These are phyloP conservation scores for Citrullus mucosospermus DNA, from an alignment of 306 rosid genomes.

Conservation along the genomic window DNA sequence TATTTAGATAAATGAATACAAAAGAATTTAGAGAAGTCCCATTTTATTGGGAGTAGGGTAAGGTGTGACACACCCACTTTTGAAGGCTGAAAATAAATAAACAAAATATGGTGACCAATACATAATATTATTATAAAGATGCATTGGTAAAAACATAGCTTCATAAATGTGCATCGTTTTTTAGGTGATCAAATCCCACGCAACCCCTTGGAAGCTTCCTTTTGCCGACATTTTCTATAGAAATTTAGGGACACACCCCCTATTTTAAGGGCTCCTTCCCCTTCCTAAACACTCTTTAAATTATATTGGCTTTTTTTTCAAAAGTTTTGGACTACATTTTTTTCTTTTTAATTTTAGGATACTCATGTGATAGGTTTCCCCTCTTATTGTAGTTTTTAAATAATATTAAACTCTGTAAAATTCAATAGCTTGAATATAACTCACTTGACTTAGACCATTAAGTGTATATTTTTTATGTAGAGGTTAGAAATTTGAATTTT, in stretches of 20 bases:
- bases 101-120: conserved; percentile 1
- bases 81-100: background rate
- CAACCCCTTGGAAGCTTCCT: background rate
- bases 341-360: too few species aligned
- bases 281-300: background rate
- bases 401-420: too few species aligned
- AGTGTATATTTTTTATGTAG: too few species aligned
- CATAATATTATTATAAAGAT: background rate
- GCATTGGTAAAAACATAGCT: conserved; percentile 6
- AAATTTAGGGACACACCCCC: background rate
- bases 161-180: conserved; percentile 5
- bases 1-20: too few species aligned
- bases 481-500: too few species aligned
- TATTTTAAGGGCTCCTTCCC: background rate
- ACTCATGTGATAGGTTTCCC: too few species aligned
- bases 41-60: conserved; percentile 8
- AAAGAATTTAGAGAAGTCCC: background rate
- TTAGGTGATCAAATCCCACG: background rate
- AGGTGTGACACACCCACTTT: background rate
- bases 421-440: too few species aligned
- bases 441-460: background rate
- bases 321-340: too few species aligned
- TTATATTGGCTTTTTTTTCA: too few species aligned
- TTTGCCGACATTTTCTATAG: background rate
- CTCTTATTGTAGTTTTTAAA: too few species aligned